These are phyloP conservation scores for Thielaviopsis ethacetica DNA, from an alignment of 2,329 filamentous ascomycete species.

Conservation along the genomic window DNA sequence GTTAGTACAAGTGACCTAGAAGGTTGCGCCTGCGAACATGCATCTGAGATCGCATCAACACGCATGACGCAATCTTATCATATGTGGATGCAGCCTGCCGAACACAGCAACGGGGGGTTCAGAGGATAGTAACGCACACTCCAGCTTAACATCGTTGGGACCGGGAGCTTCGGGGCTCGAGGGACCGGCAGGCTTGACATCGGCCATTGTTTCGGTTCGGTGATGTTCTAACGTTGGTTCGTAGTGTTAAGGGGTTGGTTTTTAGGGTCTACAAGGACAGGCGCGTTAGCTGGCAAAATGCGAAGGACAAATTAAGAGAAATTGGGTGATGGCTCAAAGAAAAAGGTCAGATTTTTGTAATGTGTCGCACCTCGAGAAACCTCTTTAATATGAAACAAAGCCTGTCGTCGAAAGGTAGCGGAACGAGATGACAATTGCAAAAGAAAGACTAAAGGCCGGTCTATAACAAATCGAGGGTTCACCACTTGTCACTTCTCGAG, in stretches of 20 bases:
- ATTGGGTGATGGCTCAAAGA: neutral
- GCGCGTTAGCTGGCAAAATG: neutral
- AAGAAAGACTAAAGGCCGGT: neutral
- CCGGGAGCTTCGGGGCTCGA: conserved; percentile 10
- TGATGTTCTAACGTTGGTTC: neutral
- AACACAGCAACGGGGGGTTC: neutral
- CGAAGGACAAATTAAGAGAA: neutral
- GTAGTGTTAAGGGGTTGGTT: neutral
- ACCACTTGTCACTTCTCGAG: neutral
- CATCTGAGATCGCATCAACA: neutral
- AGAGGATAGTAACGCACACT: conserved; percentile 1
- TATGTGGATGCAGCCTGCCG: neutral
- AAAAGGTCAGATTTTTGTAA: neutral
- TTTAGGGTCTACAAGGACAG: neutral
- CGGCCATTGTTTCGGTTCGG: conserved; percentile 3
- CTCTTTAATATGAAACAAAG: neutral
- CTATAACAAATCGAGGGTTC: neutral
- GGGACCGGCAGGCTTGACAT: conserved; percentile 6
- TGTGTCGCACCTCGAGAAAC: neutral
- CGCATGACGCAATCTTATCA: neutral
- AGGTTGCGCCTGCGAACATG: neutral
- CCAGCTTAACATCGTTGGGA: conserved; percentile 9
- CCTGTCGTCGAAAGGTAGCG: neutral
- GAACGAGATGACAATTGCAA: neutral
- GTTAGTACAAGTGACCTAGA: neutral